Evolutionary conservation across 306 rosid species (phyloP).

Genomic region (Castanea sativa): DNA sequence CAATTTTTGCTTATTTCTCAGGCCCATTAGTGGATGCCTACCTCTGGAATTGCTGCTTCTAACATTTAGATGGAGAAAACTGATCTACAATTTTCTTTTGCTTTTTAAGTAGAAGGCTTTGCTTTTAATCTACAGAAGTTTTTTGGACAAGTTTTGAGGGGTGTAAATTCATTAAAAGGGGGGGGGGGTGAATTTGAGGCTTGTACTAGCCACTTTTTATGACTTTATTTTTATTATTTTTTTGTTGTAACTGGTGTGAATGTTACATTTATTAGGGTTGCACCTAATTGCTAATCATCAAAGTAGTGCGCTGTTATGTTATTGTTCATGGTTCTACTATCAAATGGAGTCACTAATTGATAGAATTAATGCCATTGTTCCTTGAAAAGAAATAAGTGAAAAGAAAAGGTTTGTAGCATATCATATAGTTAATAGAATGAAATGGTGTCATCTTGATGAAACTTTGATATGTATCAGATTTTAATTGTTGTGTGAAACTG

Average conservation of each 20-base stretch:
- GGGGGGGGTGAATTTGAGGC: too few species aligned
- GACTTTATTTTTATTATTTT: not conserved
- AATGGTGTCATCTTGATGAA: not conserved
- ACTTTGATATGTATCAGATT: not conserved
- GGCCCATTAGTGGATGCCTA: not conserved
- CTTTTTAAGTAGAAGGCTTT: too few species aligned
- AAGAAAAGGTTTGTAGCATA: not conserved
- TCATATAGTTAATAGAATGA: not conserved
- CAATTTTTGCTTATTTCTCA: not conserved
- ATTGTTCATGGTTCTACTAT: not conserved
- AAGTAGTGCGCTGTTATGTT: not conserved
- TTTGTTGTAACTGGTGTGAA: not conserved
- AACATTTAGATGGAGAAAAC: not conserved
- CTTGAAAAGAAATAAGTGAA: not conserved
- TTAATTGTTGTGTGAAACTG: not conserved
- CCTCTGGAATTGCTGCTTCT: not conserved
- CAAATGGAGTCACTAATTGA: not conserved
- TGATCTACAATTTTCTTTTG: too few species aligned
- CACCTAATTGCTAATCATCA: not conserved
- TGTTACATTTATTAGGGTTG: not conserved
- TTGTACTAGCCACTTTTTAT: too few species aligned
- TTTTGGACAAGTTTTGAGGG: not conserved
- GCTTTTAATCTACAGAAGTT: not conserved
- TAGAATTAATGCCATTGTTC: not conserved
- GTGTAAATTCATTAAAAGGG: too few species aligned